These are phyloP conservation scores for Metroxylon sagu DNA, from an alignment of 176 grass and related monocot species.

Conservation along the genomic window DNA sequence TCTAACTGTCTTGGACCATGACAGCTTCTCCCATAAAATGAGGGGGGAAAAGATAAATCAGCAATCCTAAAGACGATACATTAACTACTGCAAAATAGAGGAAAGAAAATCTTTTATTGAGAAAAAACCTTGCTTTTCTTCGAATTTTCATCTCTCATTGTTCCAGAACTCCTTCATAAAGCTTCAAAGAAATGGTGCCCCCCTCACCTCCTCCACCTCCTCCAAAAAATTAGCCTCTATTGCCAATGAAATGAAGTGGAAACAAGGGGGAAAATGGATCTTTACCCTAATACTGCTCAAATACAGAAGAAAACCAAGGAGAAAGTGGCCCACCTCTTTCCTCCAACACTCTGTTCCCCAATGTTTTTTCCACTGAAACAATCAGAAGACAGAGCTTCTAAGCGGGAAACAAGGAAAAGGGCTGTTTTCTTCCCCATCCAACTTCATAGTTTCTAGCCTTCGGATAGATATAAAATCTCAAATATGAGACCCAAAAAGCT, in stretches of 20 bases:
- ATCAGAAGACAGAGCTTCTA: no score
- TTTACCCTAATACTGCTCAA: not conserved
- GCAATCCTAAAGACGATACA: not conserved
- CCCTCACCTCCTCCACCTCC: slow-evolving; percentile 14
- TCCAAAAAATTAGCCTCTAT: not conserved
- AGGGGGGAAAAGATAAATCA: slow-evolving; percentile 10
- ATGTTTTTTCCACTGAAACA: no score
- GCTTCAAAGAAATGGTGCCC: slow-evolving; percentile 15
- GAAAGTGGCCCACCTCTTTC: no score
- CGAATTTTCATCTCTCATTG: slow-evolving; percentile 82
- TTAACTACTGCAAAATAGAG: not conserved
- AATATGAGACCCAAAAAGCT: not conserved
- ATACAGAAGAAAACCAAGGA: not conserved
- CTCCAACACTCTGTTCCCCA: no score
- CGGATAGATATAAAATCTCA: no score
- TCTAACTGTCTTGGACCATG: slow-evolving; percentile 89
- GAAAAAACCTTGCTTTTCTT: slow-evolving; percentile 23
- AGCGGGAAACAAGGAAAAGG: no score
- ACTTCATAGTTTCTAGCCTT: no score
- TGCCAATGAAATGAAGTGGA: not conserved
- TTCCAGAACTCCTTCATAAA: slow-evolving; percentile 65
- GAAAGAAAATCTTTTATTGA: not conserved
- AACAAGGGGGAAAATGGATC: slow-evolving; percentile 21
- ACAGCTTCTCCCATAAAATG: slow-evolving; percentile 52
- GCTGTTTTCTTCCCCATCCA: no score